Evolutionary conservation across 176 grass and related monocot species (phyloP), one percentile per base, ranked within the genome.

Genomic region (Oryza coarctata): DNA sequence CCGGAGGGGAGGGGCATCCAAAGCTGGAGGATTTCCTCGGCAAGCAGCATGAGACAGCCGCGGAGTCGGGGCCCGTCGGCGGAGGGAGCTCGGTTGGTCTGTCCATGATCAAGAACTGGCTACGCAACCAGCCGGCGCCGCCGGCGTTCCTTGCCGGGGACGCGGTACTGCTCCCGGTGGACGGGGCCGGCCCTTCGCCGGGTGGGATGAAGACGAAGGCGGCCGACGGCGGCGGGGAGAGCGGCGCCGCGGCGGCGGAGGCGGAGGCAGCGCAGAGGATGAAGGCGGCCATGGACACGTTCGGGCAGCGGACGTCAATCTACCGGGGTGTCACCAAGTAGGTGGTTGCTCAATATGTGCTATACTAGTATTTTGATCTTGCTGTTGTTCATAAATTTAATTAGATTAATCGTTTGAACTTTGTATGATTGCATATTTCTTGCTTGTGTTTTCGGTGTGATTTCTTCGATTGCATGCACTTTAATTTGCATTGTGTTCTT

Each of bases 41-140:
- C 29, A 52, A 79, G 50, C 65, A 81, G 11, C 39, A 45, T 0
- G 33, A 55, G 20, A 55, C 50, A 20, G 50, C 50, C 6, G 50
- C 32, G 3, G 23, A 35, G 63, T 31, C 29, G 6, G 35, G 27
- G 28, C 27, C 36, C 1, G 68, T 22, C 9, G 65, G 82, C 10
- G 79, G 75, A 45, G 55, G 67, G 29, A 88, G 57, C 74, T 80
- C 84, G 26, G 91, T 94, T 15, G 93, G 89, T 27, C 28, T 94
- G 5, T 94, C 93, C 22, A 94, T 92, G 93, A 95, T 95, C 82
- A 92, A 95, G 82, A 90, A 77, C 78, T 92, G 93, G 93, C 66
- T 92, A 34, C 83, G 93, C 60, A 90, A 72, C 76, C 93, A 90
- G 40, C 85, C 93, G 63, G 67, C 75, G 11, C 82, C 85, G 12